Evolutionary conservation across 2,329 filamentous ascomycete species (phyloP), one percentile per base, ranked within the genome.

Genomic region (Lachnellula subtilissima): DNA sequence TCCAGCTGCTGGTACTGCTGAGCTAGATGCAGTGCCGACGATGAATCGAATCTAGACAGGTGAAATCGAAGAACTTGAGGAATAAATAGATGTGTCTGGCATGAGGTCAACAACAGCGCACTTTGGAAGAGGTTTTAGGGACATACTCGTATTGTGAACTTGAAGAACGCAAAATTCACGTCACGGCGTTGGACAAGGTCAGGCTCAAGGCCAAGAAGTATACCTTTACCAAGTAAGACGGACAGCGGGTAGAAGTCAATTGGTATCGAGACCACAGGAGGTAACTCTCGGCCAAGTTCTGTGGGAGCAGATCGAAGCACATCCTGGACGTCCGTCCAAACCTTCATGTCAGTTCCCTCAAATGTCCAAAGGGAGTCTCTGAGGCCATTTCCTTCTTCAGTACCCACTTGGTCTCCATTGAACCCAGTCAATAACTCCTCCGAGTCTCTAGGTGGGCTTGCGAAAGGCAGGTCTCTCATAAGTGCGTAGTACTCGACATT

Each of bases 161-260:
- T 88, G 69, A 95, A 88, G 69, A 91, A 91, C 0, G 92, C 90
- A 75, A 97, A 97, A 64, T 83, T 90, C 57, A 96, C 84, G 72
- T 99, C 93, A 51, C 92, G 86, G 55, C 94, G 84, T 72, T 97
- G 93, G n/a, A 96, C 86, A 58, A 97, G 78, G 65, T 97, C 94
- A 0, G 92, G 87, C 69, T 99, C 94, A 12, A 97, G 84, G 0
- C 94, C 94, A 50, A 97, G 79, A 2, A 97, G 78, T 56, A 97
- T 90, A 1, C 90, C 93, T 71, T 97, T 97, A 56, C 86, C 86
- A n/a, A 96, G 76, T 4, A 97, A 75, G 2, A 93, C 83, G 1
- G 92, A 96, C 14, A 97, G 75, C 0, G 94, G 94, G 67, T 97
- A 97, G 71, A 97, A 99, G 71, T 99, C 94, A n/a, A 96, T 78